Base-by-base conservation (phyloP, 352 stramenopile species). In the Globisporangium camurandrum region DNA sequence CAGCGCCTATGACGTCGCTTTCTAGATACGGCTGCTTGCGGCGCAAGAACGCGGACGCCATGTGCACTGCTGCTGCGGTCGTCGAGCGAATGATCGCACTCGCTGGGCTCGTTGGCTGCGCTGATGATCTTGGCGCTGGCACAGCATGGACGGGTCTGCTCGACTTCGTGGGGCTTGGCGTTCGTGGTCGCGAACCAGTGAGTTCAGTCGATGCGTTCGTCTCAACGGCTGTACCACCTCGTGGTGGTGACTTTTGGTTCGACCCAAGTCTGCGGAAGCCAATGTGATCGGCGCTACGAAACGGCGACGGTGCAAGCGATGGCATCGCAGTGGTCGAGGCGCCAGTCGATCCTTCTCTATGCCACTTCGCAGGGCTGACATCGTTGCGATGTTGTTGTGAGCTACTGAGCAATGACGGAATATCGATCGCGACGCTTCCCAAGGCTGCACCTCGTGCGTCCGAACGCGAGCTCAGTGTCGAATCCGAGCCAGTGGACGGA, bases 21-120 rank as follows among this genome's bases (percentile, higher is more conserved):
- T 16, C n/a, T n/a, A 59, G n/a, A 39, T 40, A 59, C n/a, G 45
- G 46, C 17, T 59, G 52, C 46, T 59, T 59, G 52, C 45, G 52
- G 17, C 45, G 45, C 10, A 59, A 38, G 19, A 54, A 59, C 7
- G 52, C 52, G 0, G 52, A 59, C 23, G 45, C 30, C 48, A 54
- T 33, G 36, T 24, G n/a, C 20, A 56, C 14, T 46, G 52, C 47
- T 64, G 49, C 14, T 55, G 30, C 20, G 49, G 62, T 48, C 7
- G 46, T 17, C 5, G 38, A 51, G 16, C 39, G 51, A 39, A n/a
- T n/a, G n/a, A 39, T 37, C 23, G 48, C 33, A 57, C 24, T 17
- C 22, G 47, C 10, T 44, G 52, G 27, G 33, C 24, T 30, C 57
- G 36, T 36, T 31, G 16, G 31, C 52, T 52, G 14, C 14, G 33